Evolutionary conservation across 2,329 filamentous ascomycete genomes (phyloP), one percentile per base, ranked within the genome.

Genomic region (Huntiella abstrusa): DNA sequence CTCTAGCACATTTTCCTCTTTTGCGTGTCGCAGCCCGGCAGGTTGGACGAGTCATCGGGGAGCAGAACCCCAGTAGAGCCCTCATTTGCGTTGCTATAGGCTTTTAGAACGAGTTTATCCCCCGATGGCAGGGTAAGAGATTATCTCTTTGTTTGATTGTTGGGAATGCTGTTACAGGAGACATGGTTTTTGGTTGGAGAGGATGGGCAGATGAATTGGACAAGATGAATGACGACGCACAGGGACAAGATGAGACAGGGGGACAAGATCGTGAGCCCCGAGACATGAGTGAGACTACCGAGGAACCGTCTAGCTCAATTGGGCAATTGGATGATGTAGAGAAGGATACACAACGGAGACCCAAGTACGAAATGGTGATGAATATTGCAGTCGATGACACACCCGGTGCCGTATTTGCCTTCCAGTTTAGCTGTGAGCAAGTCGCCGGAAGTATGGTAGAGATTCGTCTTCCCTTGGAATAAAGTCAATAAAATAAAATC

Each of bases 341-440:
- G 7, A 7, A 28, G 6, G 22, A 28, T 7, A 28, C 22, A 28
- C 2, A 28, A 10, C 22, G 22, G 22, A 28, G 22, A 28, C 22
- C 22, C 7, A 28, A 28, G 22, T 28, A 28, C 7, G 22, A 28
- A 13, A 34, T 45, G 5, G 33, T 49, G 33, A 38, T 49, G 11
- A 43, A 37, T 2, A 45, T 49, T 62, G 15, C 55, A 0, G 71
- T 77, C 1, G 62, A 71, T 0, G 57, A 85, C 15, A 68, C 59
- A 1, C 63, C 63, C 4, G 57, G 65, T 0, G 69, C 72, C 13
- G 72, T 80, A 48, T 62, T 68, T 3, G 71, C 91, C 33, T 68
- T 68, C 17, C 83, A 77, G 50, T 75, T 87, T 42, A 82, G 83
- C 59, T 96, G 87, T 53, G 88, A 95, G 61, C 79, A 85, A 38